Base-by-base conservation (phyloP, 1,284 basidiomycete genomes). In the Rhodotorula sp. region DNA sequence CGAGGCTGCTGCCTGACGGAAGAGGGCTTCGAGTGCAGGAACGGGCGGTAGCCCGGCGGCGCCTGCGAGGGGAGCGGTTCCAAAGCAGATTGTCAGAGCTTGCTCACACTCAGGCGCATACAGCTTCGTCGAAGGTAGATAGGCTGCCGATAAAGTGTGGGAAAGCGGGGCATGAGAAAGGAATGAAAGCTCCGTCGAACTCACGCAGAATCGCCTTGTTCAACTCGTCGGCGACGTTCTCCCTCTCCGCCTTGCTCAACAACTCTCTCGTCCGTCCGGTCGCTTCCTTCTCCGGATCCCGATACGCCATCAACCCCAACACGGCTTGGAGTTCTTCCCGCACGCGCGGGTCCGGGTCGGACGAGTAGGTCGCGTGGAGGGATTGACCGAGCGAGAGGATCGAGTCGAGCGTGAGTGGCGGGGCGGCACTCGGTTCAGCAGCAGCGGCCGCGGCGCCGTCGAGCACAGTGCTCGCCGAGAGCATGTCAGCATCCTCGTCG, bases 161-260 rank as follows among this genome's bases (percentile, higher is more conserved):
- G 34, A 34, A 34, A 34, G 34, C 6, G 34, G 34, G 34, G 5
- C 0, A 34, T 34, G 34, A 34, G 8, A 34, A 34, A 34, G 34
- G 34, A 34, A 6, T 34, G 34, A 34, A 34, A 34, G 34, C 34
- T 8, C 5, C 34, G 34, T 8, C 8, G 6, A 6, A 82, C 89
- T 71, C 76, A 92, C 90, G 89, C 64, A 93, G 82, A 69, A 93
- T 91, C 31, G 88, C 90, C 79, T 87, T 85, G 75, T 93, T 93
- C 55, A 92, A 81, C 81, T 91, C 90, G 68, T 86, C 87, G 31
- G 90, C 90, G 61, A 93, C 83, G 34, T 83, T 81, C 10, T 65
- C 70, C 48, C 60, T 12, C 47, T 71, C 70, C 18, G 1, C 6
- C 15, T 26, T 26, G 16, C n/a, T 12, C 2, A 65, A 55, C 19